Conservation (phyloP, 2,329 filamentous ascomycete species). For the Pseudocercospora fijiensis region DNA sequence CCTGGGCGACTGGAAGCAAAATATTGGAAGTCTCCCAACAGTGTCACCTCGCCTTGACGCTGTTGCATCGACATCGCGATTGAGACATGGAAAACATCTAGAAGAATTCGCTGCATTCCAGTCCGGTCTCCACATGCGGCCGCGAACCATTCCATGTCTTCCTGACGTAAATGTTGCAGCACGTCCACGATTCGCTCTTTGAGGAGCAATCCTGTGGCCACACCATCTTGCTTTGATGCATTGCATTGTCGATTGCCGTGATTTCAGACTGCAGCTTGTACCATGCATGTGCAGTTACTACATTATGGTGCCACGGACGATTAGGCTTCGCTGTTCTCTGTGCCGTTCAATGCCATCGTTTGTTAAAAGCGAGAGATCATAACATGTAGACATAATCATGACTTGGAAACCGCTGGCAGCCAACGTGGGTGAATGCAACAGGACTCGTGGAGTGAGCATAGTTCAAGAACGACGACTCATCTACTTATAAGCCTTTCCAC, state of each 20-base stretch:
- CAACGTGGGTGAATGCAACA: not conserved
- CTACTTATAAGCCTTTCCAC: slow-evolving; percentile 40
- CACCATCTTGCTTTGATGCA: not conserved
- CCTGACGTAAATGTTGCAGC: not conserved
- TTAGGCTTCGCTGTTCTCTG: not conserved
- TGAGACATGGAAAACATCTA: not conserved
- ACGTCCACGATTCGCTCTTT: not conserved
- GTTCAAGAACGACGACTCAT: not conserved
- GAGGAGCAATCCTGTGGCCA: not conserved
- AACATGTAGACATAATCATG: not conserved
- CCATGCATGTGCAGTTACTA: not conserved
- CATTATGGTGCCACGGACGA: not conserved
- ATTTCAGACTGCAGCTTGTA: not conserved
- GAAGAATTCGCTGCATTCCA: not conserved
- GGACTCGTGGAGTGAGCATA: not conserved
- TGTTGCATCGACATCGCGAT: not conserved
- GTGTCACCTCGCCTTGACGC: not conserved
- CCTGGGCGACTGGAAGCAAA: not conserved
- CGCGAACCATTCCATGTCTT: not conserved
- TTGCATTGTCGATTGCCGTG: not conserved
- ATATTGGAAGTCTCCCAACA: not conserved
- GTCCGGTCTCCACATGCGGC: not conserved
- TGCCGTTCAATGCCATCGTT: not conserved
- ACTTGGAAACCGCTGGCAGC: not conserved
- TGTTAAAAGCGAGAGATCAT: not conserved